These are phyloP conservation scores for Eucalyptus curtisii DNA, from an alignment of 345 rosid species.

Conservation along the genomic window DNA sequence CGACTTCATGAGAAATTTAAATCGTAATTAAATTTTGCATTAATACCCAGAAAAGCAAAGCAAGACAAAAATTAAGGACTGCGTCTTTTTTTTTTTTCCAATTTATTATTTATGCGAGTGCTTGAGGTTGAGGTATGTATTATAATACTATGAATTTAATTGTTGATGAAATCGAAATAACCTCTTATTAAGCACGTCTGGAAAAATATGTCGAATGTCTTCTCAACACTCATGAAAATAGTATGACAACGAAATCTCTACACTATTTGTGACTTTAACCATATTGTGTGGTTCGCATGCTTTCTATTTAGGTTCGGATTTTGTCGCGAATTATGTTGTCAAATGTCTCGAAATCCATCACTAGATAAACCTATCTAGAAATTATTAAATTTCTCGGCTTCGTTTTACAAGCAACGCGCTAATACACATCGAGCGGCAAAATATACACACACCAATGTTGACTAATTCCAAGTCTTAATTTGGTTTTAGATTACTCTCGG, in stretches of 20 bases:
- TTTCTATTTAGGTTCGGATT: fast-evolving
- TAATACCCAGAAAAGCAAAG: neutral
- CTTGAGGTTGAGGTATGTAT: neutral
- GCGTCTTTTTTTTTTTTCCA: fast-evolving
- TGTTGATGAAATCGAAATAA: neutral
- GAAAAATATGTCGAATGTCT: neutral
- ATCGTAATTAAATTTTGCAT: neutral
- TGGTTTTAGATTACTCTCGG: neutral
- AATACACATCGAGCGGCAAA: neutral
- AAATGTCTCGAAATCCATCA: neutral
- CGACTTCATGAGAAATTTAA: neutral
- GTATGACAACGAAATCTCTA: neutral
- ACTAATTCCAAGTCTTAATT: neutral
- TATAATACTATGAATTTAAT: neutral
- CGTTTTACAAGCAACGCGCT: neutral
- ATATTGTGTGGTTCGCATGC: neutral
- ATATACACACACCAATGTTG: neutral
- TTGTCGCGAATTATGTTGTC: fast-evolving
- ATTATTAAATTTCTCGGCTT: neutral
- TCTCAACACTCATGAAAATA: neutral
- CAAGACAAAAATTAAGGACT: neutral
- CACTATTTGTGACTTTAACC: neutral
- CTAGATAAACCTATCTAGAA: neutral
- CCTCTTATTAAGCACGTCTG: neutral
- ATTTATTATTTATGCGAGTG: neutral